These are phyloP conservation scores for Pulveroboletus ravenelii DNA, from an alignment of 768 basidiomycete genomes.

Conservation along the genomic window DNA sequence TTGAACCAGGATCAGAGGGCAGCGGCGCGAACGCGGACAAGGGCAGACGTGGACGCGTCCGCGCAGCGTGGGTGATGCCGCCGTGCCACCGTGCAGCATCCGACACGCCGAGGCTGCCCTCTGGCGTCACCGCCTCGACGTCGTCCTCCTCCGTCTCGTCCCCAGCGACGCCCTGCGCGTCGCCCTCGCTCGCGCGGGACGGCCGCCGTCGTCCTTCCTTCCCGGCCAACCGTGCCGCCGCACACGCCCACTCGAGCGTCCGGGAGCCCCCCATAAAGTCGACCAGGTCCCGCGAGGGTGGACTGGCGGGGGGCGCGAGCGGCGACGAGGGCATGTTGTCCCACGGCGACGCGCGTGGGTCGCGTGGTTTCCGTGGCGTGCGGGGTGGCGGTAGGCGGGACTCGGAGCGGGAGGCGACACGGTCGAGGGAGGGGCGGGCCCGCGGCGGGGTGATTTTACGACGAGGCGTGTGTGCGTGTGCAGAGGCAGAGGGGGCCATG, in stretches of 20 bases:
- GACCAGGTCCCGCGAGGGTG: constrained; percentile 28
- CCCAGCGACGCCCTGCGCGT: constrained; percentile 6
- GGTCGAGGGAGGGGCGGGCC: constrained; percentile 30
- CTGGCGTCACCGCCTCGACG: constrained; percentile 62
- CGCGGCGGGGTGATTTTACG: constrained; percentile 29
- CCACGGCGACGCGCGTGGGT: constrained; percentile 28
- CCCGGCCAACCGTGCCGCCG: constrained; percentile 45
- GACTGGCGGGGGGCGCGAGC: constrained; percentile 34
- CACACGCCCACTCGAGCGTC: constrained; percentile 32
- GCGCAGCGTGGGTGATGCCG: background rate
- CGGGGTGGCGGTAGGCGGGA: constrained; percentile 28
- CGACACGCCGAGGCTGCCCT: constrained; percentile 43
- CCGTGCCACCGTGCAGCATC: constrained; percentile 38
- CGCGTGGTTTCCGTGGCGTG: constrained; percentile 27
- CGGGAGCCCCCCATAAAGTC: constrained; percentile 27
- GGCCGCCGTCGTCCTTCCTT: constrained; percentile 33
- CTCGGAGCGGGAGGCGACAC: constrained; percentile 28
- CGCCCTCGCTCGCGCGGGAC: background rate
- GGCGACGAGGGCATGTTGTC: constrained; percentile 41
- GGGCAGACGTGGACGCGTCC: constrained; percentile 3
- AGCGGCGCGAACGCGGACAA: background rate
- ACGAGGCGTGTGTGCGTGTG: constrained; percentile 17
- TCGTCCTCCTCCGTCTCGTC: constrained; percentile 63
- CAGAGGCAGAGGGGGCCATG: constrained; percentile 1
- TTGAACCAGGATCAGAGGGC: background rate